Percentiles rank a stretch among this genome's conserved stretches.
Evolutionary conservation across 73 alveolate genomes (phyloP).

Genomic region (Blepharisma japonicum): DNA sequence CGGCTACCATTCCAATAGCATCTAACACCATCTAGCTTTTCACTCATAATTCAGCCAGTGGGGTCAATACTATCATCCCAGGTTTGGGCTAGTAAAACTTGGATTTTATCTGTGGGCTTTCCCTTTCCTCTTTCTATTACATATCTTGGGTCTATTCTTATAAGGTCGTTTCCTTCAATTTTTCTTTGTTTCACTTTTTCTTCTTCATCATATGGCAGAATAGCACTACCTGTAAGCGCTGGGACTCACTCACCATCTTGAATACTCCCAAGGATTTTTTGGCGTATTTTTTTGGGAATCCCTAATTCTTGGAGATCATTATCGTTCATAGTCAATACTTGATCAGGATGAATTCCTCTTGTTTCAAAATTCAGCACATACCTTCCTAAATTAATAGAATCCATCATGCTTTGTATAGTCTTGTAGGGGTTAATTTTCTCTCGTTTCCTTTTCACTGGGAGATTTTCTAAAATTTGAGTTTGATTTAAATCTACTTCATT

Average conservation of each 20-base stretch:
- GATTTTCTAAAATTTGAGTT: too few species aligned
- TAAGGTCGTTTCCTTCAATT: background rate
- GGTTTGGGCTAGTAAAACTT: constrained; percentile 53
- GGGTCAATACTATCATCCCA: constrained; percentile 66
- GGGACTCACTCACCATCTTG: background rate
- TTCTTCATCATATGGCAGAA: background rate
- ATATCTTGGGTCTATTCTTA: background rate
- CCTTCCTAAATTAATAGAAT: background rate
- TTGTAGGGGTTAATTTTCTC: background rate
- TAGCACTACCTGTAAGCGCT: background rate
- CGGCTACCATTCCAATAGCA: constrained; percentile 65
- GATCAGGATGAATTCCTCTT: background rate
- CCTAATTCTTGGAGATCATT: background rate
- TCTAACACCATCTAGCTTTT: constrained; percentile 80
- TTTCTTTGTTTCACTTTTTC: background rate
- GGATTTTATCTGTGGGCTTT: background rate
- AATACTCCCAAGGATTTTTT: constrained; percentile 3
- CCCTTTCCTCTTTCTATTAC: background rate
- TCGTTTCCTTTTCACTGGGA: background rate
- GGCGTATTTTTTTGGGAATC: background rate
- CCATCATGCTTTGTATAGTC: background rate
- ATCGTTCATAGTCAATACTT: background rate
- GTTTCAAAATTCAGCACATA: constrained; percentile 13
- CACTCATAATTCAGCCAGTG: constrained; percentile 70
- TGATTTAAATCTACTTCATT: background rate